Percentiles rank a stretch among this genome's conserved stretches.
Evolutionary conservation across 1,284 basidiomycete genomes (phyloP).

Genomic region (Ceratobasidium sp.): DNA sequence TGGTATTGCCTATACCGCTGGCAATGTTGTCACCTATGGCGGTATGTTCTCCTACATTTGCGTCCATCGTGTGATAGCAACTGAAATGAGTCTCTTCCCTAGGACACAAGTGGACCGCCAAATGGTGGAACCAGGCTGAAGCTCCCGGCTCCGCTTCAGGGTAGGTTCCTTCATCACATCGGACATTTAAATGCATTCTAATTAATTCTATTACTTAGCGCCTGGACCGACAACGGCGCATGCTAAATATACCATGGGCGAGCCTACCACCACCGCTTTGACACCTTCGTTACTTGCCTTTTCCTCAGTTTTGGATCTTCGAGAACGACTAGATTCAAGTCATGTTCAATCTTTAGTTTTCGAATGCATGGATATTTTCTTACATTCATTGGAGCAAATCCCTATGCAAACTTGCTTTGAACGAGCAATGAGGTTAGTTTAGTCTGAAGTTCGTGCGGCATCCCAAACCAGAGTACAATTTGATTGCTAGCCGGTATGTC

Average conservation of each 20-base stretch:
- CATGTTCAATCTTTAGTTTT: neutral
- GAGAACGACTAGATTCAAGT: neutral
- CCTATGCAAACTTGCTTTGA: no score
- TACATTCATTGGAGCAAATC: no score
- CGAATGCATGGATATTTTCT: neutral
- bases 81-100: neutral
- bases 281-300: neutral
- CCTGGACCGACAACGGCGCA: slow-evolving; percentile 44
- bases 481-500: no score
- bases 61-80: neutral
- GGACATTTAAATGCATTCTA: neutral
- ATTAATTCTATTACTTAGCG: slow-evolving; percentile 2
- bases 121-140: slow-evolving; percentile 48
- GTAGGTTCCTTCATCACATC: slow-evolving; percentile 1
- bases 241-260: slow-evolving; percentile 21
- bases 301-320: neutral
- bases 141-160: slow-evolving; percentile 39
- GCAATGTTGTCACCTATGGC: slow-evolving; percentile 44
- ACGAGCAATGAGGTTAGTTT: no score
- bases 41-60: neutral
- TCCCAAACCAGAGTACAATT: no score
- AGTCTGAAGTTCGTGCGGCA: no score
- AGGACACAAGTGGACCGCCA: slow-evolving; percentile 42
- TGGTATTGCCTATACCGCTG: slow-evolving; percentile 44
- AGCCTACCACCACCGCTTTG: neutral